These are phyloP conservation scores for Chlamydomonas sp. DNA, from an alignment of 139 green algal genomes.

Conservation along the genomic window DNA sequence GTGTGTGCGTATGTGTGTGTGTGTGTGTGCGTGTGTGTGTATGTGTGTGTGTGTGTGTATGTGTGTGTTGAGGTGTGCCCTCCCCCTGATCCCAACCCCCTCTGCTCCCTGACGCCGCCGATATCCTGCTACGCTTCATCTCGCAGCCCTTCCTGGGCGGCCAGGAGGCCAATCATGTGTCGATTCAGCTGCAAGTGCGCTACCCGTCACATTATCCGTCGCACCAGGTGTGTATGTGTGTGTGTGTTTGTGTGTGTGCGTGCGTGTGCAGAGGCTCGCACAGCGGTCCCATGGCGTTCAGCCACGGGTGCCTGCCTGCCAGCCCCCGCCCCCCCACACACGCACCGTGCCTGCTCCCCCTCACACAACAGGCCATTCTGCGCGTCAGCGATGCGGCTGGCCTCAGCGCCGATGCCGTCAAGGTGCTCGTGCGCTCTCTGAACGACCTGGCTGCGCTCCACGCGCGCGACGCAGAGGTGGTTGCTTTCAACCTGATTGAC, in stretches of 20 bases:
- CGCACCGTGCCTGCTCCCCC: conserved; percentile 23
- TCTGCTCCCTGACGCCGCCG: too few species aligned
- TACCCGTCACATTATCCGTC: conserved; percentile 9
- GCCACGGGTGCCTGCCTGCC: too few species aligned
- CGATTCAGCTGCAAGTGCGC: conserved; percentile 39
- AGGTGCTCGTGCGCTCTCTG: background rate
- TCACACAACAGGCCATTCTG: conserved; percentile 5
- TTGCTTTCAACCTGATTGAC: conserved; percentile 60
- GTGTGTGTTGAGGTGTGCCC: too few species aligned
- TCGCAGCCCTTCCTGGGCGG: conserved; percentile 55
- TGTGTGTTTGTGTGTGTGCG: background rate
- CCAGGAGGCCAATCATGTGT: conserved; percentile 44
- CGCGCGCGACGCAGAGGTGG: conserved; percentile 33
- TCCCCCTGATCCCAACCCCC: too few species aligned
- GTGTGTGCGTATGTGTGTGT: too few species aligned
- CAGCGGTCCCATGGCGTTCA: too few species aligned
- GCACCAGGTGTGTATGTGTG: background rate
- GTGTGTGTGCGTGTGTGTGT: too few species aligned
- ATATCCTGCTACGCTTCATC: too few species aligned
- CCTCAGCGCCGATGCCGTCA: conserved; percentile 2
- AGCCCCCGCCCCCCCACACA: conserved; percentile 8
- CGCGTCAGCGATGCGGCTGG: conserved; percentile 3
- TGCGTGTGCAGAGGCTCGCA: too few species aligned
- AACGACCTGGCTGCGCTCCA: background rate
- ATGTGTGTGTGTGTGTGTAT: too few species aligned